Percentiles rank a stretch among this genome's conserved stretches.
phyloP scores from a whole-genome alignment of 2,329 filamentous ascomycete species.

The Pestalotiopsis sp. region DNA sequence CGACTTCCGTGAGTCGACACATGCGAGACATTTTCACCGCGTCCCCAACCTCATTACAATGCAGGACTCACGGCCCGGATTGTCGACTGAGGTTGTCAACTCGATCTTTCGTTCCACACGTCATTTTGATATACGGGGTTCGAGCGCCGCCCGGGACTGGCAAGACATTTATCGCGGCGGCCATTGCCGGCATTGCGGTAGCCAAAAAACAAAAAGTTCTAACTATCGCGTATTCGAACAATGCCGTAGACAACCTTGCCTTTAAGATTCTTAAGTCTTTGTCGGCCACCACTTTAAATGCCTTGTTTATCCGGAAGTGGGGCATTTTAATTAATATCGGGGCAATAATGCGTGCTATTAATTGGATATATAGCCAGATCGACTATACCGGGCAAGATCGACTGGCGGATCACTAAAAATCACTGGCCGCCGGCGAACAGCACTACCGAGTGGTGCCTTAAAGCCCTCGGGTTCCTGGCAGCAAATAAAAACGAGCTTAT shows the following conservation, averaged over 20 bases:
- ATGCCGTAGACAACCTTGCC: not conserved
- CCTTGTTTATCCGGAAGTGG: not conserved
- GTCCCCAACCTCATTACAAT: too few relatives aligned
- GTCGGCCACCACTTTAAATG: not conserved
- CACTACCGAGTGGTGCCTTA: not conserved
- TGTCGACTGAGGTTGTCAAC: too few relatives aligned
- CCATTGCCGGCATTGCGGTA: not conserved
- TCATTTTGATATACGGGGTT: too few relatives aligned
- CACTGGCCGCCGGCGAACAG: not conserved
- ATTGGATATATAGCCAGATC: not conserved
- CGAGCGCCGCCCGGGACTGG: too few relatives aligned
- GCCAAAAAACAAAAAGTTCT: not conserved
- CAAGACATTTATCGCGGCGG: too few relatives aligned
- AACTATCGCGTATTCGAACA: not conserved
- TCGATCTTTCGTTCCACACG: too few relatives aligned
- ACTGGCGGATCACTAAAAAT: too few relatives aligned
- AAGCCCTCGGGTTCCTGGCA: not conserved
- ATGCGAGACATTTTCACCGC: too few relatives aligned
- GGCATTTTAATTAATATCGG: not conserved
- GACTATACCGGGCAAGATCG: too few relatives aligned
- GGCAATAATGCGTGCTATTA: not conserved
- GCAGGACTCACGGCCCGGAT: too few relatives aligned
- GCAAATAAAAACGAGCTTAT: not conserved
- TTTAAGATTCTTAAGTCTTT: not conserved
- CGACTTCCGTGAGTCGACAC: too few relatives aligned